A percentile compares a stretch with the other conserved stretches of the same genome.
Conservation (phyloP, 345 rosid genomes). For the Fremontodendron californicum region DNA sequence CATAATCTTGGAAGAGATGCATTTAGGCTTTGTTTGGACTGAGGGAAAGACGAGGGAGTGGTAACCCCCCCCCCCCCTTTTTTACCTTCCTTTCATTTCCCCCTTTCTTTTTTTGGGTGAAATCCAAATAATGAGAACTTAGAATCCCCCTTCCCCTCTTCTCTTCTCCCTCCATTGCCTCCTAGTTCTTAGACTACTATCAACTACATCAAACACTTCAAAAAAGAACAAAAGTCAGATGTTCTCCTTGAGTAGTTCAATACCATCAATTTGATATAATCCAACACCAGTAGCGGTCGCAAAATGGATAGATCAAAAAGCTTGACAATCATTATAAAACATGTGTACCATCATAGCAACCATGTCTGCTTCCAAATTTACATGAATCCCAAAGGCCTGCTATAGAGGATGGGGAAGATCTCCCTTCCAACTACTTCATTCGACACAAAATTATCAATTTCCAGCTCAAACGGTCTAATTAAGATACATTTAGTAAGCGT, state of each 20-base stretch:
- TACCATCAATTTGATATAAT: background rate
- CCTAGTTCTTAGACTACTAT: background rate
- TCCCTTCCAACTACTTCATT: background rate
- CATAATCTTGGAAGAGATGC: background rate
- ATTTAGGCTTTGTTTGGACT: background rate
- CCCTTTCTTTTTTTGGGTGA: background rate
- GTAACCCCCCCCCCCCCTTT: background rate
- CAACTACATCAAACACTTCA: background rate
- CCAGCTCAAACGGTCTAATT: too few species aligned
- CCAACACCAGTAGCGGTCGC: background rate
- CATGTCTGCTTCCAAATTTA: background rate
- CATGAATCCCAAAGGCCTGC: background rate
- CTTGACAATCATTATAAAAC: background rate
- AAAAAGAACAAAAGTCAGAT: background rate
- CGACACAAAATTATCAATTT: background rate
- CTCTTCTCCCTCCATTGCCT: background rate
- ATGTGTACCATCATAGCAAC: background rate
- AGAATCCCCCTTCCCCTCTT: background rate
- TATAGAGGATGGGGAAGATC: background rate
- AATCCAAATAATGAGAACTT: background rate
- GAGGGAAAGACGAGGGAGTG: background rate
- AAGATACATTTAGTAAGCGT: too few species aligned
- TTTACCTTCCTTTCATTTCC: background rate
- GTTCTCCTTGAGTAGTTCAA: background rate
- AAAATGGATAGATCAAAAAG: background rate